Evolutionary conservation across 176 grass and related monocot species (phyloP).

Genomic region (Aegilops speltoides): DNA sequence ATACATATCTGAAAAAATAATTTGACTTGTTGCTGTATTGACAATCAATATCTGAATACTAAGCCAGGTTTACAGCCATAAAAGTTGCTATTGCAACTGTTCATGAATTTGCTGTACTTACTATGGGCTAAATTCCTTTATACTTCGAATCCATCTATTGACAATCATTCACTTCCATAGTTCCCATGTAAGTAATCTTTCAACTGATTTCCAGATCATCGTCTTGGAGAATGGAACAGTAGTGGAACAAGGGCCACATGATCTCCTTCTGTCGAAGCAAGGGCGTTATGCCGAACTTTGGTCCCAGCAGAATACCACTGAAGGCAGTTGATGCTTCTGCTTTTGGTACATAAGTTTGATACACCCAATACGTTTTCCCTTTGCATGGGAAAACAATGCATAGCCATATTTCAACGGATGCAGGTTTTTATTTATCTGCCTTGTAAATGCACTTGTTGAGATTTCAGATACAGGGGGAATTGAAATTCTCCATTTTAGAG

Average conservation of each 20-base stretch:
- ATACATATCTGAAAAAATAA: background rate
- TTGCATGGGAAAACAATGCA: slow-evolving; percentile 18
- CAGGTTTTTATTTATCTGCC: slow-evolving; percentile 18
- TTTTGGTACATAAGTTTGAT: slow-evolving; percentile 62
- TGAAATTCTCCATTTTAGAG: slow-evolving; percentile 4
- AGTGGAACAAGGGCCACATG: slow-evolving; percentile 81
- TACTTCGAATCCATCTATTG: background rate
- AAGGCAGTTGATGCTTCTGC: slow-evolving; percentile 45
- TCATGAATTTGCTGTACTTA: slow-evolving; percentile 8
- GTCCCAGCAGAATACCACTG: slow-evolving; percentile 85
- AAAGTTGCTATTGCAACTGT: background rate
- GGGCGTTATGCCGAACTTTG: slow-evolving; percentile 82
- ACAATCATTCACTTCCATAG: background rate
- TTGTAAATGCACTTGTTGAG: slow-evolving; percentile 18
- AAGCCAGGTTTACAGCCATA: too few species aligned
- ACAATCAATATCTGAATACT: too few species aligned
- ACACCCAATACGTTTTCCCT: background rate
- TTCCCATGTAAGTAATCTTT: slow-evolving; percentile 4
- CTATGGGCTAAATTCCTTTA: background rate
- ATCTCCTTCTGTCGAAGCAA: slow-evolving; percentile 55
- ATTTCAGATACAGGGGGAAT: slow-evolving; percentile 13
- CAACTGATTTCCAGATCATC: slow-evolving; percentile 68
- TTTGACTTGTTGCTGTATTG: background rate
- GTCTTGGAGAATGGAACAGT: slow-evolving; percentile 89
- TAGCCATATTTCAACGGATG: background rate